Evolutionary conservation across 345 rosid genomes (phyloP), one percentile per base, ranked within the genome.

Genomic region (Combretum micranthum): DNA sequence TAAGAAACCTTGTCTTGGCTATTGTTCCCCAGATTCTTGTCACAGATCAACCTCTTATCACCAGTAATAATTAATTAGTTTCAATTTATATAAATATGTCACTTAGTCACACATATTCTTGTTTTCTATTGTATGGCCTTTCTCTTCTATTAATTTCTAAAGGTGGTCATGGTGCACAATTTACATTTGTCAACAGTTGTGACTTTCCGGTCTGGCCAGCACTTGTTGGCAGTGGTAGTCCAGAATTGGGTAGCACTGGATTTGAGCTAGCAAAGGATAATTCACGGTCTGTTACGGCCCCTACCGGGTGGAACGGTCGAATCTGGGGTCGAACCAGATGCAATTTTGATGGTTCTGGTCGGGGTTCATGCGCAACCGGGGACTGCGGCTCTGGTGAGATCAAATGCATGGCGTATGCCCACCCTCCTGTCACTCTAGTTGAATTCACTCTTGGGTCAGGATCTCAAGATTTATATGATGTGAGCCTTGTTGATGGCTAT

Each of bases 311-410:
- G 95, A 78, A 88, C 0, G 95, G 95, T 57, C 84, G 95, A 4
- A 72, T 86, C 75, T 86, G 95, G 95, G 90, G 84, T 14, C 73
- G 95, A 15, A 80, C 84, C 1, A 76, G 78, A 64, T 86, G 95
- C 77, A 65, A 63, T 7, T 75, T 76, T 60, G 83, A 86, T 39
- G 42, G 64, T 64, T 63, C 84, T 3, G 81, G 76, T 22, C 71
- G 51, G 15, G 88, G 88, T 48, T 46, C 86, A 17, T 86, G 95
- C 59, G 47, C 77, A 37, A 76, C 85, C 0, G 95, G 79, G 12
- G 90, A 83, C 69, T 86, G 95, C 46, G 84, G 90, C 60, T 83
- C 95, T 1, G 68, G 80, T 20, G 67, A 76, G 58, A 47, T 82
- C 1, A 73, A 83, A 71, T 86, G 95, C 70, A 80, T 16, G 95